Base-by-base conservation (phyloP, 345 rosid genomes). In the Pistacia vera region DNA sequence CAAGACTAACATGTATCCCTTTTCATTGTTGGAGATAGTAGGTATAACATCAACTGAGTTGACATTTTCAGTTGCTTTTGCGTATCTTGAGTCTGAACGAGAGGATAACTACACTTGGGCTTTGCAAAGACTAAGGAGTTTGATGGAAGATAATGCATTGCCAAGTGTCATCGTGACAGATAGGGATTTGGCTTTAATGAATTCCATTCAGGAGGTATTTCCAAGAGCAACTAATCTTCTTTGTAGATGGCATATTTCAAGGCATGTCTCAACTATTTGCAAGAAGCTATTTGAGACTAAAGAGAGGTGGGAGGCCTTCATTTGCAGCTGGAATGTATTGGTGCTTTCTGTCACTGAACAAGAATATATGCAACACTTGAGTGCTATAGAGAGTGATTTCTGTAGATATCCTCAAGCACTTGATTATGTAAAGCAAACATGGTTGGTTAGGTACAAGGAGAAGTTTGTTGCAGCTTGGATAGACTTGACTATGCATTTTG, bases 401-500 rank as follows among this genome's bases (percentile, higher is more conserved):
- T 52, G 54, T 35, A 64, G 64, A 64, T 66, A 66, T 41, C 78
- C 78, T 1, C 58, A 66, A 22, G 78, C 54, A 12, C 33, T 75
- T 54, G 64, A 75, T 36, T 66, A 54, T 55, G 64, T 75, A 61
- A 64, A 54, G 61, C 63, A 75, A 25, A 25, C 70, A 28, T 75
- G 78, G 78, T 48, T 75, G 64, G 46, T 25, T 66, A 44, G 46
- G 18, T 75, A 66, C 22, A 64, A 66, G 54, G 78, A 75, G 14
- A 75, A 35, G 51, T 75, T 75, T 75, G 78, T 75, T 62, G 78
- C 70, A 56, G 78, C 63, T 2, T 64, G 70, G 78, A 75, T 72
- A 13, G 71, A 64, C 59, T 41, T 25, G 41, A 28, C 28, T n/a
- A 75, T 75, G 78, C 78, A 75, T 68, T 75, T 66, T 54, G 78